Base-by-base conservation (phyloP, 345 rosid species). In the Diplotaxis tenuifolia region DNA sequence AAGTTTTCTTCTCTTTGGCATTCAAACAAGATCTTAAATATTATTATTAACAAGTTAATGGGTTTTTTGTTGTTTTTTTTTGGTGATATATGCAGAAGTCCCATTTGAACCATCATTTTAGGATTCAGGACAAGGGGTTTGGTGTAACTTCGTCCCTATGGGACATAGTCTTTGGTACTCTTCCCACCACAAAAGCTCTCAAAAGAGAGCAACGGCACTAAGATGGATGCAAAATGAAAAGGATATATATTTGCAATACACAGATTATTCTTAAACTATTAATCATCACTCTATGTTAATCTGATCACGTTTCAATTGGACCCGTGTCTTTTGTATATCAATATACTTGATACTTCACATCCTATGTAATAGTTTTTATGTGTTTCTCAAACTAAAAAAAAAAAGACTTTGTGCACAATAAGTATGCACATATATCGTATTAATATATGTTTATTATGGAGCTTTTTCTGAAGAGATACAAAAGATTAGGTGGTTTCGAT, bases 31-130 rank as follows among this genome's bases (percentile, higher is more conserved):
- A 15, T 9, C 55, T 45, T 56, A 27, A 18, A 20, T 11, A 52
- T 68, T 8, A 5, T 65, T 65, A 9, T 22, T 5, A 28, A 27
- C 0, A 1, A 16, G 23, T 4, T 12, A 47, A 6, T 49, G 16
- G 25, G 11, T 23, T 18, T 19, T 16, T 9, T 19, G 19, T 32
- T 47, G 15, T 53, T 20, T 10, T 18, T 10, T 7, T 11, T 59
- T 3, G n/a, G 21, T 63, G 32, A 9, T 15, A 19, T 57, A 2
- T 81, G 82, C 88, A 92, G 99, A 95, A 85, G 80, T 89, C 88
- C 75, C 97, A 95, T 84, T 71, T 95, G 79, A 95, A 92, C 65
- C 99, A 95, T 83, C 99, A 95, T 86, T 92, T 89, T 71, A 84
- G 96, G 82, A 64, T 87, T 56, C 99, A 95, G 78, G 79, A 85